Evolutionary conservation across 2,329 filamentous ascomycete species (phyloP), one percentile per base, ranked within the genome.

Genomic region (Fusarium decemcellulare): DNA sequence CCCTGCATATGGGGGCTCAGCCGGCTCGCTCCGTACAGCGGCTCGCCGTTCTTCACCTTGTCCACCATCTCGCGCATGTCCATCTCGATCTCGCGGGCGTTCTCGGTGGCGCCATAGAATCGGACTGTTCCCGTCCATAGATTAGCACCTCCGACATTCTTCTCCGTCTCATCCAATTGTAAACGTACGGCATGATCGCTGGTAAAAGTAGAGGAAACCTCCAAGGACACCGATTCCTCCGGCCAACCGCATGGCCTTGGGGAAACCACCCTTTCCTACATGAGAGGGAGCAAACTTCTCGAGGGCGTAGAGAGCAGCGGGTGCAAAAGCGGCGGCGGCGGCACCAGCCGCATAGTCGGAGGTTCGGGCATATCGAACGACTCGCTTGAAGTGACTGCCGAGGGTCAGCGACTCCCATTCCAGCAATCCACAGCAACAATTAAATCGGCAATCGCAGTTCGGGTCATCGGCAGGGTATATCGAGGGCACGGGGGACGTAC

Each of bases 41-140:
- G 88, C 85, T 97, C 88, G 71, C 95, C 95, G 63, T 88, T 89
- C 88, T 98, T 99, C 79, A 98, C 95, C 83, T 95, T 97, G 80
- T 91, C 89, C 39, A 98, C 95, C 96, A 99, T 99, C 83, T 99
- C 96, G 71, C 90, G 89, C 95, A 98, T 98, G 80, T 99, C 96
- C 91, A 97, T 91, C 70, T 97, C 92, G 61, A 96, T 85, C 82
- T 99, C 96, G 75, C 96, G 91, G 58, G 91, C 84, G 83, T 99
- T 99, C 82, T 99, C 96, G 50, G 89, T 91, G 82, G 95, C 93
- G 76, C 96, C 96, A 84, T 98, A 98, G 84, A 99, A 98, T 71
- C 96, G 93, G 77, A 95, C 94, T 97, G 15, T 55, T 37, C 37
- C 11, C 34, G 9, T 11, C 27, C n/a, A 23, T 27, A 23, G 2